Base-by-base conservation (phyloP, 2,329 filamentous ascomycete species). In the Nigrograna mackinnonii region DNA sequence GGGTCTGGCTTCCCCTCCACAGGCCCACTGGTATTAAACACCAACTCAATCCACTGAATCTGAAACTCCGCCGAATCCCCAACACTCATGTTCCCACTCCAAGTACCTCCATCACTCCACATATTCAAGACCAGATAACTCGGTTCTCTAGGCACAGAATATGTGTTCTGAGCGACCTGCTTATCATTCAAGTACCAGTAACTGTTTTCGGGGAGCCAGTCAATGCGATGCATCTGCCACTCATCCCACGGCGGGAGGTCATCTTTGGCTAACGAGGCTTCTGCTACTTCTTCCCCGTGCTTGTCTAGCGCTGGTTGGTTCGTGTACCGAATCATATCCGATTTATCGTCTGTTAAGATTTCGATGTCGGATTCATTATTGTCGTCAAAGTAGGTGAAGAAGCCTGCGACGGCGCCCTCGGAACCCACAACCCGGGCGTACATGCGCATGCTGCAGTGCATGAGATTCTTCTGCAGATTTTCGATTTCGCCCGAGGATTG, bases 41-140 rank as follows among this genome's bases (percentile, higher is more conserved):
- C 71, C 64, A 85, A 72, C 55, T 85, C 79, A 33, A 84, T 76
- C 81, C 80, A 85, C 66, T 82, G 77, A 14, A 85, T 73, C 55
- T 85, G 78, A 54, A 85, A 68, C 47, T 73, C 76, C 0, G 81
- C 80, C 33, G 71, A 70, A 9, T 66, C 69, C 3, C 71, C 68
- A 4, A 72, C 57, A 4, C 60, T 73, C 82, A 85, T 84, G 39
- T 79, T 77, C 9, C 80, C 81, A 33, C 75, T 77, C 81, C 80
- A 85, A 35, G 67, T 66, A 4, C 81, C 80, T 16, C 81, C 81
- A 47, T 84, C 76, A 42, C 79, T 78, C 81, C 82, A 85, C 35
- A 79, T 73, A 54, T 84, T 85, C 53, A 85, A 67, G 21, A 81
- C 74, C 36, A 85, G 60, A 39, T 73, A 72, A 24, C 75, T 76